Evolutionary conservation across 2,329 filamentous ascomycete species (phyloP), one percentile per base, ranked within the genome.

Genomic region (Fonsecaea pedrosoi): DNA sequence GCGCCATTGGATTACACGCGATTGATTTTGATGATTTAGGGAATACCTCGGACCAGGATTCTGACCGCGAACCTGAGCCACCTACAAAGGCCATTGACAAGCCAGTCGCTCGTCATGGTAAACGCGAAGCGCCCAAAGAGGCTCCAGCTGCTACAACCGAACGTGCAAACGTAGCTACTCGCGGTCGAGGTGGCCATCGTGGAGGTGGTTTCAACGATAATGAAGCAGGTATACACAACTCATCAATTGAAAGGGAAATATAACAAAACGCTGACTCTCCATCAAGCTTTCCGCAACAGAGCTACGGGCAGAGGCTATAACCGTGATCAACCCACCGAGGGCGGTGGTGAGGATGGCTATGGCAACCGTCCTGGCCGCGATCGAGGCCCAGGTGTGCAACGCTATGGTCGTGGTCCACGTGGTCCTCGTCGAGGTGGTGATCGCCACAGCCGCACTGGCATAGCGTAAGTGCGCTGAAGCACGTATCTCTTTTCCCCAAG

Each of bases 81-180:
- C 94, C 93, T 76, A 89, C 92, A 76, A 95, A 92, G 88, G 91
- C 92, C 80, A 87, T 95, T 79, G 92, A 97, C 81, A 96, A 95
- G 89, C 87, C 89, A 73, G 82, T 85, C 74, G 84, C 88, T 77
- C 90, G 92, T 81, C 86, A 87, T 79, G 87, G 87, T 80, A 97
- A 97, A 90, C 92, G 92, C 84, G 94, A 94, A 83, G 90, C 87
- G 78, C 89, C 91, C 78, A 88, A 88, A 79, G 88, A 92, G 79
- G 86, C 88, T 77, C 88, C 91, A 66, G 73, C 74, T 65, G 86
- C 88, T 77, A 88, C 91, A 66, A 73, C 74, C 64, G 78, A 78
- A 69, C 80, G 78, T 73, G 71, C 71, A 48, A 68, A 68, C 53
- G 64, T 70, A 61, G 74, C 75, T 69, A 74, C 75, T 53, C 76